Evolutionary conservation across 345 rosid genomes (phyloP).

Genomic region (Acer negundo): DNA sequence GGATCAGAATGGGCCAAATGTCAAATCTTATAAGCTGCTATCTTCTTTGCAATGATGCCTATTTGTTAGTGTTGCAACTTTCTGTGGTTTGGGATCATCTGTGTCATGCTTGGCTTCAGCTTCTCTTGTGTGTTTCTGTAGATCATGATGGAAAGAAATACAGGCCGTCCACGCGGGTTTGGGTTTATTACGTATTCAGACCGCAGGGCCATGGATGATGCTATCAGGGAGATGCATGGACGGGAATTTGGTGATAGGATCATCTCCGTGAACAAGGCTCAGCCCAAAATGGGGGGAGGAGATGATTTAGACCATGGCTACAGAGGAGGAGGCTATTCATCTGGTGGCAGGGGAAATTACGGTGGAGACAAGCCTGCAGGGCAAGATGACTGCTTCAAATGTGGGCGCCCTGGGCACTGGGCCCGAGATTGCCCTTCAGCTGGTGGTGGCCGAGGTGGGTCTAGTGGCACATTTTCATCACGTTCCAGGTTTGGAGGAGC

Average conservation of each 20-base stretch:
- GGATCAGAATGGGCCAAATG: neutral
- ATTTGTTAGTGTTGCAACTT: conserved; percentile 15
- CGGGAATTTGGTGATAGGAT: conserved; percentile 83
- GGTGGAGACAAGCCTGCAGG: conserved; percentile 71
- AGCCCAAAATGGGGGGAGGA: conserved; percentile 79
- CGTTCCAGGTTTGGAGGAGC: conserved; percentile 78
- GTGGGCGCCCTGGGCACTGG: conserved; percentile 96
- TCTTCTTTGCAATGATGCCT: conserved; percentile 11
- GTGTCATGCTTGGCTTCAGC: conserved; percentile 29
- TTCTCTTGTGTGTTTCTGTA: conserved; percentile 46
- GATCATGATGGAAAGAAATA: conserved; percentile 97
- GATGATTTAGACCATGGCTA: conserved; percentile 78
- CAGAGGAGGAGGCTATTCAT: conserved; percentile 83
- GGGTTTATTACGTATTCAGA: conserved; percentile 94
- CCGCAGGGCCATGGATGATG: conserved; percentile 94
- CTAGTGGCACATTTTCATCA: conserved; percentile 69
- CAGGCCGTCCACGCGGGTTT: conserved; percentile 95
- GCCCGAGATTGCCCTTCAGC: conserved; percentile 95
- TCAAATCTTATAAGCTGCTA: conserved; percentile 5
- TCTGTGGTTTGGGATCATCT: conserved; percentile 28
- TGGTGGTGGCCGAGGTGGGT: conserved; percentile 78
- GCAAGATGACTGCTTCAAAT: conserved; percentile 94
- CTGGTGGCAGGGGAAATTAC: conserved; percentile 69
- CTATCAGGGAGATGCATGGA: conserved; percentile 97
- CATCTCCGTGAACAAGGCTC: conserved; percentile 97